Evolutionary conservation across 352 stramenopile species (phyloP), one percentile per base, ranked within the genome.

Genomic region (Globisporangium solare): DNA sequence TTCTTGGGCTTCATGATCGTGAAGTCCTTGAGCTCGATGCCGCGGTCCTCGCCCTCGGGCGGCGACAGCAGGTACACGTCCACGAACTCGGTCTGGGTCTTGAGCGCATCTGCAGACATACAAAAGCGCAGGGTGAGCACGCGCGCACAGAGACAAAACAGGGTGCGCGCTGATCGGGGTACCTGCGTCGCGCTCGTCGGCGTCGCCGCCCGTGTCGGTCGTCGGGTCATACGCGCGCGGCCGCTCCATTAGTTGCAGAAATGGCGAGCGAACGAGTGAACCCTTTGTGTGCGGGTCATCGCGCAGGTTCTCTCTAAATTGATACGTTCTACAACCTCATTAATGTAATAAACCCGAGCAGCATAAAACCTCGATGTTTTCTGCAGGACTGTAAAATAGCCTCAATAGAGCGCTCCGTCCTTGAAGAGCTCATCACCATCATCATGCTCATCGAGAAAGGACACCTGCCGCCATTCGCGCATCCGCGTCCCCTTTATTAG

Each of bases 1-100:
- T 88, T 86, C 63, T 87, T 87, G 50, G 82, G 82, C 46, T 89
- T 89, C 70, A 88, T 86, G 68, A 88, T 88, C 32, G 82, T 92
- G 46, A 90, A 86, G 66, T 90, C 78, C 53, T 90, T 87, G 58
- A 88, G 72, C 51, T 83, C 76, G 31, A 86, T 71, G 47, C 73
- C 74, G 45, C 79, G 79, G 37, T 71, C 61, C 27, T 85, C 78
- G 54, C 89, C 79, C 5, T 35, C 27, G 10, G 27, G 27, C 27
- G 79, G 81, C 20, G 73, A 64, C 35, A 92, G 54, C 42, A 92
- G 56, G 60, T 92, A 92, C 45, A 90, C 82, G 57, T 88, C 76
- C 52, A 92, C 74, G 51, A 54, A 70, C 59, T 92, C 82, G 15
- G 60, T 79, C 55, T 86, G 64, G 7, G 53, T 83, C 27, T 60